Evolutionary conservation across 2,329 filamentous ascomycete genomes (phyloP).

Genomic region (Penicillium sp.): DNA sequence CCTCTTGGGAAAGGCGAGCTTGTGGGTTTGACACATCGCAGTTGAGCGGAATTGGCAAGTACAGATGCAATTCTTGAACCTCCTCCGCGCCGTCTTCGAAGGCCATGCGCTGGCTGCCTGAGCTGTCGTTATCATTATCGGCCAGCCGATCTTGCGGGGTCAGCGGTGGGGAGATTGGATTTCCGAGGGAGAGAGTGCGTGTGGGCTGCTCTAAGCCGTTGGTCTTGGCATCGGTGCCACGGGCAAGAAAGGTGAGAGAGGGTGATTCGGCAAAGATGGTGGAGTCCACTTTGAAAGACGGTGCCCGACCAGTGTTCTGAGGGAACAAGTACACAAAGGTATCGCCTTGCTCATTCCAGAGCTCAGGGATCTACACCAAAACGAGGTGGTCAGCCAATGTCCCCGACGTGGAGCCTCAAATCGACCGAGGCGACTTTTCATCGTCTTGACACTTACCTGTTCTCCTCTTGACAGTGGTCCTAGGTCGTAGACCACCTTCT

Average conservation of each 20-base stretch:
- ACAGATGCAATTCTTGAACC: conserved; percentile 51
- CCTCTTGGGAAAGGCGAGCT: conserved; percentile 42
- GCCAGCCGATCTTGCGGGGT: conserved; percentile 32
- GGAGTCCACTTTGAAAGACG: conserved; percentile 62
- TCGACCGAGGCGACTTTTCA: no score
- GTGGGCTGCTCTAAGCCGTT: conserved; percentile 33
- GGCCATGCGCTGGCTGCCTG: conserved; percentile 49
- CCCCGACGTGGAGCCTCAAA: no score
- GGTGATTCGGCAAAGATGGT: conserved; percentile 57
- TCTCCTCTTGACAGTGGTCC: conserved; percentile 51
- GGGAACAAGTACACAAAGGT: conserved; percentile 63
- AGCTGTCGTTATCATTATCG: conserved; percentile 42
- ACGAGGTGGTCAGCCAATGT: no score
- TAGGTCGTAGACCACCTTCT: conserved; percentile 57
- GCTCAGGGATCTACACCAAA: conserved; percentile 49
- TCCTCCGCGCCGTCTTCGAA: conserved; percentile 49
- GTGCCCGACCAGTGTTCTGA: conserved; percentile 52
- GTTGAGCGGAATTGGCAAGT: conserved; percentile 57
- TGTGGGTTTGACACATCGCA: conserved; percentile 45
- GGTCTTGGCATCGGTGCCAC: conserved; percentile 51
- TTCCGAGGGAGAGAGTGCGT: conserved; percentile 32
- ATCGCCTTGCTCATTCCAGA: conserved; percentile 63
- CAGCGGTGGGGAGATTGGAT: conserved; percentile 32
- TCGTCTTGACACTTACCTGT: conserved; percentile 47
- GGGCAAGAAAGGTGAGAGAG: conserved; percentile 54